Evolutionary conservation across 108 stramenopile genomes (phyloP).

Genomic region (Nitzschia sp.): DNA sequence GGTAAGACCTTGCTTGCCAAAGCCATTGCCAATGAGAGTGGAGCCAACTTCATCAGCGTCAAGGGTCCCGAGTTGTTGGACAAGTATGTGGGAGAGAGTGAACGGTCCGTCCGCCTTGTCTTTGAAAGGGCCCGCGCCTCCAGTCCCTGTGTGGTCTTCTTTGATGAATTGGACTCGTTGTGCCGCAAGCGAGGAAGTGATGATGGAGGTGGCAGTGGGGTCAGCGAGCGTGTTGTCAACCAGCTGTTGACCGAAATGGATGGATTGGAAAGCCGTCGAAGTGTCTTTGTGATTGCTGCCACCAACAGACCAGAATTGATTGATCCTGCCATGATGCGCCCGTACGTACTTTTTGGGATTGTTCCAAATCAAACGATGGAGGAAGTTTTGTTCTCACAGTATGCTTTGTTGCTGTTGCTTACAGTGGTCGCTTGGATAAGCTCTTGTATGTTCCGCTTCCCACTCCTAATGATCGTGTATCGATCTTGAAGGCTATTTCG

Average conservation of each 20-base stretch:
- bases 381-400: not conserved
- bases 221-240: constrained; percentile 94
- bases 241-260: constrained; percentile 99
- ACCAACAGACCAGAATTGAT: constrained; percentile 95
- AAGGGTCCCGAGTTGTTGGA: constrained; percentile 92
- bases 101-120: constrained; percentile 91
- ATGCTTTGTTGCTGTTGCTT: not conserved
- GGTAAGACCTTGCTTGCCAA: constrained; percentile 98
- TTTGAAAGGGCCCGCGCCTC: constrained; percentile 86
- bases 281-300: constrained; percentile 94
- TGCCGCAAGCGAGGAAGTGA: constrained; percentile 92
- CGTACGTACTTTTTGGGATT: constrained; percentile 42
- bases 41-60: constrained; percentile 97
- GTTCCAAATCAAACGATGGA: not conserved
- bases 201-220: constrained; percentile 90
- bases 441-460: constrained; percentile 91
- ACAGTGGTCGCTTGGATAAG: constrained; percentile 90
- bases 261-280: constrained; percentile 90
- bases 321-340: constrained; percentile 94
- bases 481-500: constrained; percentile 79
- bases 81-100: constrained; percentile 97
- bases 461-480: constrained; percentile 76
- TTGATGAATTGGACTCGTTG: constrained; percentile 98
- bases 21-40: constrained; percentile 97
- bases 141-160: constrained; percentile 97